Conservation (phyloP, 257 asterid genomes). For the Plectranthus barbatus region DNA sequence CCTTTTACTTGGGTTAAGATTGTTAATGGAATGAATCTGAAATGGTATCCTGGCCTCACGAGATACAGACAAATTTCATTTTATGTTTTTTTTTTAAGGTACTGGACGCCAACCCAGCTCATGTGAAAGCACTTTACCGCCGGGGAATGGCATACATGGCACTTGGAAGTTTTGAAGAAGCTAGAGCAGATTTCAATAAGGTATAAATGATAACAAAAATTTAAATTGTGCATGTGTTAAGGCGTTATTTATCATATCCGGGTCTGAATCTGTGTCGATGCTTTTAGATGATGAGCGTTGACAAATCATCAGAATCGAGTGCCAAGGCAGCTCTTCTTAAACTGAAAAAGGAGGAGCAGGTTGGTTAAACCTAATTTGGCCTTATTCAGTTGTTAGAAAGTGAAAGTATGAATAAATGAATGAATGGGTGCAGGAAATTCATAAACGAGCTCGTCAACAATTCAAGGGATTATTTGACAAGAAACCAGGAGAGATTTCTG, state of each 20-base stretch:
- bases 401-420: neutral
- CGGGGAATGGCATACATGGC: slow-evolving; percentile 97
- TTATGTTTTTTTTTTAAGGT: no score
- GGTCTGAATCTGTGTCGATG: slow-evolving; percentile 3
- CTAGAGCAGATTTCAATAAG: slow-evolving; percentile 84
- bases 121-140: slow-evolving; percentile 85
- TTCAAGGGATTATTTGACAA: slow-evolving; percentile 92
- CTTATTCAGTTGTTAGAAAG: neutral
- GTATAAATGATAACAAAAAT: no score
- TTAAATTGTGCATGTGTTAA: neutral
- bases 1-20: neutral
- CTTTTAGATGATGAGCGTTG: slow-evolving; percentile 67
- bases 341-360: slow-evolving; percentile 94
- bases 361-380: slow-evolving; percentile 12
- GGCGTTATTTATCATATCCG: neutral
- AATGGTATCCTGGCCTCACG: neutral
- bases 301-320: slow-evolving; percentile 69
- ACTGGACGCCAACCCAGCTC: slow-evolving; percentile 80
- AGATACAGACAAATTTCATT: neutral
- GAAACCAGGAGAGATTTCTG: slow-evolving; percentile 93
- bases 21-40: neutral
- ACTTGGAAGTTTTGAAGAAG: slow-evolving; percentile 82
- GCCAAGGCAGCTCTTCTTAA: slow-evolving; percentile 82
- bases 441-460: slow-evolving; percentile 58
- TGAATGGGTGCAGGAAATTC: slow-evolving; percentile 49